phyloP scores from a whole-genome alignment of 495 filamentous ascomycete species.

The Podospora fimiseda region DNA sequence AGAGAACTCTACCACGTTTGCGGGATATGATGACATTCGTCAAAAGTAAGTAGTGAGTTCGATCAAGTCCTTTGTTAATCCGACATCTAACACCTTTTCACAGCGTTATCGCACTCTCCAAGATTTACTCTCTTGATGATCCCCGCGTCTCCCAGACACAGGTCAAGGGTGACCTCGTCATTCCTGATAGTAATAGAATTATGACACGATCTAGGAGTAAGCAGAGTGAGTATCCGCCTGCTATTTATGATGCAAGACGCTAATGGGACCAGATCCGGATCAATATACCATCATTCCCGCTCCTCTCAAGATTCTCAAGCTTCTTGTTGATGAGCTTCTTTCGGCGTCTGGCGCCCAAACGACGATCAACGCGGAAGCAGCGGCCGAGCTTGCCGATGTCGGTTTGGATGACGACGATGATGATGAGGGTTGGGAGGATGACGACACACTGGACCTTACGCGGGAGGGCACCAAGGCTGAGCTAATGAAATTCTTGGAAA shows the following conservation, averaged over 20 bases:
- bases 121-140: conserved; percentile 81
- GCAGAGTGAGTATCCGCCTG: conserved; percentile 45
- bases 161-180: conserved; percentile 87
- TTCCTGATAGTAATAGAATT: conserved; percentile 73
- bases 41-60: conserved; percentile 61
- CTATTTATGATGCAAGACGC: not conserved
- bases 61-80: not conserved
- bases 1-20: conserved; percentile 92
- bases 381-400: conserved; percentile 46
- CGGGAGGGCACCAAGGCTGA: conserved; percentile 61
- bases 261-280: conserved; percentile 59
- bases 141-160: conserved; percentile 68
- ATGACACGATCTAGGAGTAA: conserved; percentile 87
- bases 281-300: conserved; percentile 83
- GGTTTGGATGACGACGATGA: conserved; percentile 60
- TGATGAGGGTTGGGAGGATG: conserved; percentile 85
- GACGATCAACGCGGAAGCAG: conserved; percentile 41
- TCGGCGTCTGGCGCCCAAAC: conserved; percentile 48
- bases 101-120: conserved; percentile 84
- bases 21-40: conserved; percentile 91
- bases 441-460: conserved; percentile 68
- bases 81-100: conserved; percentile 28
- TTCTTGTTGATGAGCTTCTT: conserved; percentile 81
- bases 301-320: conserved; percentile 90
- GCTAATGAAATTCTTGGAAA: conserved; percentile 69